phyloP scores from a whole-genome alignment of 2,329 filamentous ascomycete species.

The Monilinia vaccinii-corymbosi region DNA sequence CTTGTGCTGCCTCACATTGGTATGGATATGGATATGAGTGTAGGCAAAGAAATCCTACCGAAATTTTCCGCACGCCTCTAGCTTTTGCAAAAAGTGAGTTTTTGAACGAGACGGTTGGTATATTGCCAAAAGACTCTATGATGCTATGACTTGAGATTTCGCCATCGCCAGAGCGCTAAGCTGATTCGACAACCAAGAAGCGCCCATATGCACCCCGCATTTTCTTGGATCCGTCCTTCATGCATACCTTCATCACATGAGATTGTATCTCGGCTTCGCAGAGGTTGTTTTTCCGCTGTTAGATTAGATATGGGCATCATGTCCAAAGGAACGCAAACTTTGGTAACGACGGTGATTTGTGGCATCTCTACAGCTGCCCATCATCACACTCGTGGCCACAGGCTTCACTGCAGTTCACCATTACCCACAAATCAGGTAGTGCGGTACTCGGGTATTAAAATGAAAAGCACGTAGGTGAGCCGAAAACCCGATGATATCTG shows the following conservation, averaged over 20 bases:
- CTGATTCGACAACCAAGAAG: background rate
- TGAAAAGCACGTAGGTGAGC: background rate
- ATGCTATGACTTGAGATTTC: background rate
- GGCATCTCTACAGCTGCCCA: background rate
- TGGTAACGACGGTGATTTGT: constrained; percentile 4
- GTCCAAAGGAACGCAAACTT: background rate
- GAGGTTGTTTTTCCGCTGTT: background rate
- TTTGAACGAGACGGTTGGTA: background rate
- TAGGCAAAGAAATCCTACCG: background rate
- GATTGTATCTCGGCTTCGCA: background rate
- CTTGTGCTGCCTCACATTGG: background rate
- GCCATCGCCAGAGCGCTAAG: background rate
- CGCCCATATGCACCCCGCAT: constrained; percentile 3
- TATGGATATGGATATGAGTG: background rate
- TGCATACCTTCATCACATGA: background rate
- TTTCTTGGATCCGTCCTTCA: background rate
- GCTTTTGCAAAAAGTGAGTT: background rate
- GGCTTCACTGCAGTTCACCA: background rate
- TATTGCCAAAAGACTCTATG: background rate
- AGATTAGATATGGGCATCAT: background rate
- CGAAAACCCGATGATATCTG: background rate
- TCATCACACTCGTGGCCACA: background rate
- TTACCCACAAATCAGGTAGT: background rate
- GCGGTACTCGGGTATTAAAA: background rate
- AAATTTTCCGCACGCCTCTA: background rate